Percentiles rank a stretch among this genome's conserved stretches.
These are phyloP conservation scores for Monosporascus ibericus DNA, from an alignment of 2,329 filamentous ascomycete species.

Conservation along the genomic window DNA sequence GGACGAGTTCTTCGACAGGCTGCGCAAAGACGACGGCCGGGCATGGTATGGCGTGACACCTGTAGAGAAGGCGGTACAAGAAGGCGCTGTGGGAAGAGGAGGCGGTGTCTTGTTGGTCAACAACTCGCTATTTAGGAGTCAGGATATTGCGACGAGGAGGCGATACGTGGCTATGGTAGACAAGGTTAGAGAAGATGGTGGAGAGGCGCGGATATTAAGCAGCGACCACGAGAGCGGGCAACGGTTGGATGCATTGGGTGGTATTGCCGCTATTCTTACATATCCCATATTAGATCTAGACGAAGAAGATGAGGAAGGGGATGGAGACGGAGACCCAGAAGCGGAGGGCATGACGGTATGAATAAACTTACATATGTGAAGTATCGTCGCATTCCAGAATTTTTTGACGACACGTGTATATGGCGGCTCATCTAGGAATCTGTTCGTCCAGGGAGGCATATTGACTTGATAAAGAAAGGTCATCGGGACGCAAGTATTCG, in stretches of 20 bases:
- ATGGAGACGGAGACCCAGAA: conserved; percentile 22
- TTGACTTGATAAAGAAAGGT: too few species aligned
- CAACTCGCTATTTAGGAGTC: conserved; percentile 79
- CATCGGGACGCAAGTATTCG: too few species aligned
- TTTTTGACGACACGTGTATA: too few species aligned
- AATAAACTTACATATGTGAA: neutral
- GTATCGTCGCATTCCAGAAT: too few species aligned
- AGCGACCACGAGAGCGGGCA: conserved; percentile 91
- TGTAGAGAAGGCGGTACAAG: conserved; percentile 74
- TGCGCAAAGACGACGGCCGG: conserved; percentile 78
- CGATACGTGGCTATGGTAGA: conserved; percentile 84
- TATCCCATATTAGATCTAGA: conserved; percentile 82
- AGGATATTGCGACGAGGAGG: conserved; percentile 69
- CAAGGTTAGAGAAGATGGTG: conserved; percentile 78
- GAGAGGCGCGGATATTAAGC: conserved; percentile 83
- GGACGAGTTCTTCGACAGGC: conserved; percentile 72
- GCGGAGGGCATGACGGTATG: conserved; percentile 22
- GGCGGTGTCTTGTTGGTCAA: conserved; percentile 82
- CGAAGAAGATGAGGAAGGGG: conserved; percentile 52
- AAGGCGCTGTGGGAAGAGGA: conserved; percentile 82
- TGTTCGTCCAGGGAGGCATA: too few species aligned
- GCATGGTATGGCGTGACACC: conserved; percentile 87
- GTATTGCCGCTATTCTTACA: conserved; percentile 84
- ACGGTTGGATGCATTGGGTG: conserved; percentile 74
- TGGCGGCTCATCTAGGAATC: too few species aligned